These are phyloP conservation scores for Backusella macrospora DNA, from an alignment of 192 early-diverging fungal genomes.

Conservation along the genomic window DNA sequence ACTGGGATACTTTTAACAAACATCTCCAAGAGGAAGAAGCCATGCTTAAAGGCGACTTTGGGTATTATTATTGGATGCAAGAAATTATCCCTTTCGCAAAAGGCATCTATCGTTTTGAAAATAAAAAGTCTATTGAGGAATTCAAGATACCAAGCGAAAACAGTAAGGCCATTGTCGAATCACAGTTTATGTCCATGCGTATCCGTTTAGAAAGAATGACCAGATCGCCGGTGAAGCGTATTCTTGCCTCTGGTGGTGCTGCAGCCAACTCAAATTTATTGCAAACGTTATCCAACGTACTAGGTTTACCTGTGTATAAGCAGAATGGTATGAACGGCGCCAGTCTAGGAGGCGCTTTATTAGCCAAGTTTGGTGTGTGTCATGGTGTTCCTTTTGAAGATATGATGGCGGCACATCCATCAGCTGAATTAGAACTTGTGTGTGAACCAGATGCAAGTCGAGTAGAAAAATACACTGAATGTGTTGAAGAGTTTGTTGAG, in stretches of 20 bases:
- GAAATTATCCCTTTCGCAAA: conserved; percentile 78
- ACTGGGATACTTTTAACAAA: conserved; percentile 64
- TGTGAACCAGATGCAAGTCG: conserved; percentile 19
- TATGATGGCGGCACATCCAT: conserved; percentile 29
- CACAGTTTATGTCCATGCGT: conserved; percentile 74
- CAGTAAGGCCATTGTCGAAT: conserved; percentile 71
- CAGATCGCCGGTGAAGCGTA: conserved; percentile 43
- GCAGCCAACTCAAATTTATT: conserved; percentile 59
- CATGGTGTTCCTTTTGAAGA: conserved; percentile 27
- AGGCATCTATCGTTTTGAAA: conserved; percentile 66
- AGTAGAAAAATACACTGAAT: conserved; percentile 18
- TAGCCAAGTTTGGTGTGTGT: conserved; percentile 48
- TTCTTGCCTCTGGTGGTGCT: conserved; percentile 80
- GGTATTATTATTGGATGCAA: conserved; percentile 73
- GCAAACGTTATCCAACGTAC: conserved; percentile 69
- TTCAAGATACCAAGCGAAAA: conserved; percentile 48
- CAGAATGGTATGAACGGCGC: conserved; percentile 56
- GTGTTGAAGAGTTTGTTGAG: conserved; percentile 27
- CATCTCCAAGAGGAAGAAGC: conserved; percentile 41
- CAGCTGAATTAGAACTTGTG: conserved; percentile 24
- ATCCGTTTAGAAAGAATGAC: conserved; percentile 44
- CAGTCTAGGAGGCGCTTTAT: conserved; percentile 60
- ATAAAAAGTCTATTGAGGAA: conserved; percentile 42
- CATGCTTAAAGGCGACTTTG: conserved; percentile 39
- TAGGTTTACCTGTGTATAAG: conserved; percentile 66